A percentile compares a stretch with the other conserved stretches of the same genome.
These are phyloP conservation scores for Mycena latifolia DNA, from an alignment of 768 basidiomycete species.

Conservation along the genomic window DNA sequence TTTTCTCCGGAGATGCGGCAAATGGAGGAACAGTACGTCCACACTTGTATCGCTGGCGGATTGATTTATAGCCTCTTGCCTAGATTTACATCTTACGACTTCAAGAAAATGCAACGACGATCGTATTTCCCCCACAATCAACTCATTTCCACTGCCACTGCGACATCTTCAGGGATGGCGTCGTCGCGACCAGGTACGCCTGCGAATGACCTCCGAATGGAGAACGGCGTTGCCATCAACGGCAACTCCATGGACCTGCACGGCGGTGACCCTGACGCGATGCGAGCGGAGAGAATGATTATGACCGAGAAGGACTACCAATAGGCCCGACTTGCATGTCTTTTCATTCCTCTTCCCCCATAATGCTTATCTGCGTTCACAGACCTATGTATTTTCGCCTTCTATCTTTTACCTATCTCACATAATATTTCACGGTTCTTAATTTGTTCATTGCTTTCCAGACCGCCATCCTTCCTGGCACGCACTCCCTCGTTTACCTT, in stretches of 20 bases:
- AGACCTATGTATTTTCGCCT: constrained; percentile 25
- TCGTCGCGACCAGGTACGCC: constrained; percentile 85
- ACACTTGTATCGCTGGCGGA: constrained; percentile 10
- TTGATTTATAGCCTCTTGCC: constrained; percentile 16
- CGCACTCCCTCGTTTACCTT: constrained; percentile 34
- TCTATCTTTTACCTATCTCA: constrained; percentile 35
- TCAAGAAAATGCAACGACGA: constrained; percentile 90
- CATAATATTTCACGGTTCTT: constrained; percentile 23
- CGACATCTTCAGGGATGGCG: constrained; percentile 76
- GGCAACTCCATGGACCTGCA: constrained; percentile 58
- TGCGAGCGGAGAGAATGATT: constrained; percentile 54
- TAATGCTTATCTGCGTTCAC: constrained; percentile 13
- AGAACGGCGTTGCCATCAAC: constrained; percentile 55
- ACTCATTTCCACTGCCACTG: constrained; percentile 77
- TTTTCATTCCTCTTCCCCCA: background rate
- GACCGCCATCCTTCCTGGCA: constrained; percentile 22
- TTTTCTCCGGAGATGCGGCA: constrained; percentile 93
- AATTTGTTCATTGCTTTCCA: no score
- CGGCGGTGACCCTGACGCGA: constrained; percentile 50
- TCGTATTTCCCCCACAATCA: constrained; percentile 92
- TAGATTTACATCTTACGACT: constrained; percentile 94
- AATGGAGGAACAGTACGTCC: constrained; percentile 97
- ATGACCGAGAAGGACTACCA: constrained; percentile 64
- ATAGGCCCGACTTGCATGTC: constrained; percentile 44
- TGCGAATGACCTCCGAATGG: constrained; percentile 60